Percentiles rank a stretch among this genome's conserved stretches.
Conservation (phyloP, 75 land plant species). For the Picea glauca region DNA sequence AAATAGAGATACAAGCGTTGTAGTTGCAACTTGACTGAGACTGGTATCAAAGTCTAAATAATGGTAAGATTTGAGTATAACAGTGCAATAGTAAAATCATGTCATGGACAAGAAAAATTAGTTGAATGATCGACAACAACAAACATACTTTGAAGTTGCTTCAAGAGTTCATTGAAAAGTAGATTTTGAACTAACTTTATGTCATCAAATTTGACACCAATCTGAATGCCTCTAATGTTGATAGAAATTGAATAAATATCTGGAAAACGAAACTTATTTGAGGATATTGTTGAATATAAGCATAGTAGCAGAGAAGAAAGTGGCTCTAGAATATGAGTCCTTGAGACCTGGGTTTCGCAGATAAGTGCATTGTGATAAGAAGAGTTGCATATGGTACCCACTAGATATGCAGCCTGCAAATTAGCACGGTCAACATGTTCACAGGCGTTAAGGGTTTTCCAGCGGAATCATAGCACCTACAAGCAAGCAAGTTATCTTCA, state of each 20-base stretch:
- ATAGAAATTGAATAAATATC: neutral
- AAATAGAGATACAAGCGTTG: neutral
- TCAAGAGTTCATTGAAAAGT: neutral
- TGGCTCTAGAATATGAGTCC: neutral
- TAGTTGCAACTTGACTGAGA: neutral
- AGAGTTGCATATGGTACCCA: no score
- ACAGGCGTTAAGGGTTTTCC: no score
- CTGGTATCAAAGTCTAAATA: neutral
- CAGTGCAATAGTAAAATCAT: neutral
- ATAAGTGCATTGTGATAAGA: no score
- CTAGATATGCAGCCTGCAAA: no score
- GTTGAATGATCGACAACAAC: neutral
- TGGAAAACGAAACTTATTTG: neutral
- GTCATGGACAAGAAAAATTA: neutral
- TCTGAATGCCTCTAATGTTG: neutral
- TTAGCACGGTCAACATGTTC: no score
- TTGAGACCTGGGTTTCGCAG: no score
- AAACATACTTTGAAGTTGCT: neutral
- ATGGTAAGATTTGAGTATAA: neutral
- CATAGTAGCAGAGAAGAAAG: constrained; percentile 3
- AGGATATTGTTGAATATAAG: neutral
- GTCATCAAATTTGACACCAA: neutral
- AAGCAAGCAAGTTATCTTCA: no score
- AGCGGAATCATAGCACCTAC: no score
- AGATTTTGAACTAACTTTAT: neutral